Conservation (phyloP, 1,284 basidiomycete species). For the Pyrrhoderma lamaoense region DNA sequence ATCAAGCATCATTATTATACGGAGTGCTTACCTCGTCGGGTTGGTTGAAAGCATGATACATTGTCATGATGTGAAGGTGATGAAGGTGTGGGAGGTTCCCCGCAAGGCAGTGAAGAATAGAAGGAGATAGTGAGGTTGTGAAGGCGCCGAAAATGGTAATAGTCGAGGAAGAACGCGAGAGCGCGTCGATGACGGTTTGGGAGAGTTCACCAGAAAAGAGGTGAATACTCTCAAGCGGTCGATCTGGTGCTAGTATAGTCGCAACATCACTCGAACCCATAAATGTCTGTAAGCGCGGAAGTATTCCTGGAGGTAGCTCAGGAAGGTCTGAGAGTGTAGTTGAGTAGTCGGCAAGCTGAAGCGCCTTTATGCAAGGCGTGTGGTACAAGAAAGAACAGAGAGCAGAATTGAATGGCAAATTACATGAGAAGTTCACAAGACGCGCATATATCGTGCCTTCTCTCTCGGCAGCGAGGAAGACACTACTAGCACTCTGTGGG, state of each 20-base stretch:
- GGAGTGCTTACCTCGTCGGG: slow-evolving; percentile 16
- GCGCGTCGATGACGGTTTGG: slow-evolving; percentile 19
- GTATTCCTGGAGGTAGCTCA: slow-evolving; percentile 28
- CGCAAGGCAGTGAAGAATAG: slow-evolving; percentile 13
- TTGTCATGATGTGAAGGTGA: slow-evolving; percentile 19
- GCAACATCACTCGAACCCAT: slow-evolving; percentile 52
- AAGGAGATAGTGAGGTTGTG: slow-evolving; percentile 21
- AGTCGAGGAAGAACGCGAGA: slow-evolving; percentile 21
- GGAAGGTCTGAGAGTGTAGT: slow-evolving; percentile 16
- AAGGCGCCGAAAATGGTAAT: slow-evolving; percentile 29
- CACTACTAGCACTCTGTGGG: slow-evolving; percentile 43
- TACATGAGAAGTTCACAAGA: slow-evolving; percentile 48
- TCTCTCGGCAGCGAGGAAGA: slow-evolving; percentile 34
- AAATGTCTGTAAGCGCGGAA: slow-evolving; percentile 50
- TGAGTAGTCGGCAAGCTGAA: slow-evolving; percentile 37
- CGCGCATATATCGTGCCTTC: slow-evolving; percentile 32
- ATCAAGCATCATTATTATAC: slow-evolving; percentile 14
- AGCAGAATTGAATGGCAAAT: slow-evolving; percentile 50
- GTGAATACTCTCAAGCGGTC: slow-evolving; percentile 55
- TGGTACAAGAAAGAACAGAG: slow-evolving; percentile 49
- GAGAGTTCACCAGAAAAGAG: slow-evolving; percentile 30
- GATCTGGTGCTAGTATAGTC: slow-evolving; percentile 47
- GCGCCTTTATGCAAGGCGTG: slow-evolving; percentile 42
- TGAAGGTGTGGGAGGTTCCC: slow-evolving; percentile 15
- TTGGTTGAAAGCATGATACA: slow-evolving; percentile 15